Base-by-base conservation (phyloP, 2,329 filamentous ascomycete genomes). In the Pseudohalonectria lignicola region DNA sequence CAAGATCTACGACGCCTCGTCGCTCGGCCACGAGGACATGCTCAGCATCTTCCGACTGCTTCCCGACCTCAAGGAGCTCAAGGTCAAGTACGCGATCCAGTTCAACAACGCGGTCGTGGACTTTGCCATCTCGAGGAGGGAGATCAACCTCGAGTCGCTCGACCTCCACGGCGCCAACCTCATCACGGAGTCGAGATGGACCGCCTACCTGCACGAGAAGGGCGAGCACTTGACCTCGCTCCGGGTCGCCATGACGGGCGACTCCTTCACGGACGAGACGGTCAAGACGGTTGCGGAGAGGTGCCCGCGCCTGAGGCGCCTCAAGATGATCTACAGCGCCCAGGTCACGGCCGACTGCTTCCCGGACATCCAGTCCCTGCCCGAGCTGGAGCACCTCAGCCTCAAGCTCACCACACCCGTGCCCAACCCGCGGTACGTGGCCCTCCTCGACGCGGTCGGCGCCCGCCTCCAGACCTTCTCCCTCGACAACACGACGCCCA, bases 161-260 rank as follows among this genome's bases (percentile, higher is more conserved):
- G 83, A 86, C 45, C 69, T 96, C 1, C 81, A 92, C 45, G 85
- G 86, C 10, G 78, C 86, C 9, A 96, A 94, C 47, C 74, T 96
- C 1, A 65, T 96, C 13, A 79, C 81, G 9, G 79, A 92, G 43
- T 64, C 71, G 4, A 78, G 76, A 52, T 95, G 88, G 88, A 67
- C 72, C 37, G 66, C 73, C 35, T 77, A 83, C 35, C 74, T 95
- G 39, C 61, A 63, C 11, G 66, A 69, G 36, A 78, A 82, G 41
- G 88, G 87, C 10, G 49, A 63, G 8, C 57, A 70, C 17, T 67
- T 95, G 11, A 72, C 77, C 48, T 68, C 69, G 1, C 58, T 96
- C 16, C 83, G 87, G 49, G 69, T 95, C 2, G 87, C 86, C 51
- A 87, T 82, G 59, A 82, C 92, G 0, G 87, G 95, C 55, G 81